Conservation (phyloP, 495 filamentous ascomycete species). For the Hypoxylon trugodes region DNA sequence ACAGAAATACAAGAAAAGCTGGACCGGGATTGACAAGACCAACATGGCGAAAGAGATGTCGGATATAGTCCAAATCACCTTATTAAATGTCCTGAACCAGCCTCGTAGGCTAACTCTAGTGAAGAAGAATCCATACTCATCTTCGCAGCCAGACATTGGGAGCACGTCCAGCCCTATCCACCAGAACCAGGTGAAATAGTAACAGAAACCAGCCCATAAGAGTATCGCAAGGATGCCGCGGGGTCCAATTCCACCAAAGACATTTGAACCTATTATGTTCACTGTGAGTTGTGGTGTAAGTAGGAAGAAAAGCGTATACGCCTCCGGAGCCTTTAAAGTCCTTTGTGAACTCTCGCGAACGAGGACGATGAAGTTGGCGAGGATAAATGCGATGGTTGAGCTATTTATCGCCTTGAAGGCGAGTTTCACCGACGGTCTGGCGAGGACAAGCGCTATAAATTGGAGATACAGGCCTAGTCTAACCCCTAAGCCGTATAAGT, state of each 20-base stretch:
- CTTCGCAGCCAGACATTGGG: slow-evolving; percentile 10
- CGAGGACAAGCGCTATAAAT: slow-evolving; percentile 40
- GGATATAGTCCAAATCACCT: slow-evolving; percentile 21
- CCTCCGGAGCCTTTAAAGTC: slow-evolving; percentile 19
- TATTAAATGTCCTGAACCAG: slow-evolving; percentile 40
- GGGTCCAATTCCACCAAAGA: background rate
- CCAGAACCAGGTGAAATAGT: slow-evolving; percentile 34
- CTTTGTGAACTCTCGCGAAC: slow-evolving; percentile 8
- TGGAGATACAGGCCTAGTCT: slow-evolving; percentile 51
- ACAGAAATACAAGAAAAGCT: background rate
- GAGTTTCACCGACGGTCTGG: slow-evolving; percentile 12
- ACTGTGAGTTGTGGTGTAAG: slow-evolving; percentile 12
- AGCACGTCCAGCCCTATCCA: slow-evolving; percentile 31
- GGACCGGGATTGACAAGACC: background rate
- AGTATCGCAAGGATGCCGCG: slow-evolving; percentile 3
- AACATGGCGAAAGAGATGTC: background rate
- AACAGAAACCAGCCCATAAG: slow-evolving; percentile 7
- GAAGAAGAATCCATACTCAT: slow-evolving; percentile 39
- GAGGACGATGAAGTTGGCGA: slow-evolving; percentile 22
- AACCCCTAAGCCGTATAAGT: slow-evolving; percentile 54
- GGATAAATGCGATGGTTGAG: slow-evolving; percentile 24
- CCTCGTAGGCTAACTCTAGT: slow-evolving; percentile 28
- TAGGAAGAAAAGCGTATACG: slow-evolving; percentile 23
- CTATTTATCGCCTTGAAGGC: slow-evolving; percentile 19
- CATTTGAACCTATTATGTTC: slow-evolving; percentile 1